Percentiles rank a stretch among this genome's conserved stretches.
Evolutionary conservation across 306 rosid genomes (phyloP).

Genomic region (Hippophae rhamnoides): DNA sequence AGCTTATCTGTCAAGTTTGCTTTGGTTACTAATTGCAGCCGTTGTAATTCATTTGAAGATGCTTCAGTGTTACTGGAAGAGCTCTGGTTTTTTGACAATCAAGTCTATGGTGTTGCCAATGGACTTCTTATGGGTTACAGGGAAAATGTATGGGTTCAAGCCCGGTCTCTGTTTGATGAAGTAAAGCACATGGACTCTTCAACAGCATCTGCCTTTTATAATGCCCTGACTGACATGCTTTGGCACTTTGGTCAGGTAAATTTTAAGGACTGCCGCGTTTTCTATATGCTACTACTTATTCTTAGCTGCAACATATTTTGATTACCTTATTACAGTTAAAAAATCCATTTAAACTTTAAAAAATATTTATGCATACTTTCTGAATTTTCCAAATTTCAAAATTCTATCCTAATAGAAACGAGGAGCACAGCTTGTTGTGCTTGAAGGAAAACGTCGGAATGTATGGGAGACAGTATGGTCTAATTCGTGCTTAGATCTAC

Average conservation of each 20-base stretch:
- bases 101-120: constrained; percentile 85
- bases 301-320: constrained; percentile 1
- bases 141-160: constrained; percentile 60
- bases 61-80: constrained; percentile 84
- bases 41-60: constrained; percentile 63
- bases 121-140: constrained; percentile 77
- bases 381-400: background rate
- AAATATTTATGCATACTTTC: too few relatives aligned
- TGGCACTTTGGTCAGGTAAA: constrained; percentile 96
- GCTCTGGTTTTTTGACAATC: constrained; percentile 70
- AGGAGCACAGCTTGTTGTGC: constrained; percentile 81
- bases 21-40: constrained; percentile 45
- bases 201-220: constrained; percentile 85
- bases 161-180: constrained; percentile 70
- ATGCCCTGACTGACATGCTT: constrained; percentile 92
- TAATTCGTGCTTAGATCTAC: constrained; percentile 66
- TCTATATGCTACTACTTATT: background rate
- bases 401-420: constrained; percentile 39
- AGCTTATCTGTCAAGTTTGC: constrained; percentile 11
- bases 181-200: constrained; percentile 76
- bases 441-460: constrained; percentile 66
- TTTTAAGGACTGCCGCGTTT: constrained; percentile 4
- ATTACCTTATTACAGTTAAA: background rate
- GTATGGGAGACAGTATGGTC: constrained; percentile 87
- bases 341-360: too few relatives aligned